Conservation (phyloP, 129 eudicot species). For the Flaveria robusta region DNA sequence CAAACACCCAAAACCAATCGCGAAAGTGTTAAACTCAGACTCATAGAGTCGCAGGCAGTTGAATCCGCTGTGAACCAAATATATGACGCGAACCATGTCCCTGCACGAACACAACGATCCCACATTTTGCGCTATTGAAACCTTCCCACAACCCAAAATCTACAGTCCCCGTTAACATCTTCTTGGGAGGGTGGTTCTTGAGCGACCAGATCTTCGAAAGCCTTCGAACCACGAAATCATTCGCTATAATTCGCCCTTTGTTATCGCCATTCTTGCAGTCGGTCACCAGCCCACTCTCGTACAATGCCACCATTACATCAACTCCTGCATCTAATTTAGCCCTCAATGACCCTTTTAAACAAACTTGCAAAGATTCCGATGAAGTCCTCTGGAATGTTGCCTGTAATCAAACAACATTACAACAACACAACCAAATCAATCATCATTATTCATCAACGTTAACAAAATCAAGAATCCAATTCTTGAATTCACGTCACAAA, state of each 20-base stretch:
- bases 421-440: not conserved
- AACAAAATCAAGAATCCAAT: too few relatives aligned
- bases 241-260: conserved; percentile 66
- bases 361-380: conserved; percentile 60
- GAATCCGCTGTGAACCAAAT: conserved; percentile 63
- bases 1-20: conserved; percentile 17
- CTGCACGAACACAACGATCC: conserved; percentile 61
- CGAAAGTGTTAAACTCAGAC: conserved; percentile 7
- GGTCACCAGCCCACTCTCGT: conserved; percentile 72
- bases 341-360: conserved; percentile 63
- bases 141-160: conserved; percentile 71
- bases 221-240: conserved; percentile 79
- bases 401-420: conserved; percentile 31
- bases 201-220: conserved; percentile 68
- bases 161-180: conserved; percentile 57
- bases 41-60: conserved; percentile 49
- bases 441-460: too few relatives aligned
- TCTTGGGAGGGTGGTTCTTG: conserved; percentile 57
- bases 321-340: conserved; percentile 58
- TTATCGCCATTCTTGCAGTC: conserved; percentile 70
- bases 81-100: conserved; percentile 56
- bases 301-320: conserved; percentile 73
- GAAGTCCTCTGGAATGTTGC: conserved; percentile 61
- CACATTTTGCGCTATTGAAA: conserved; percentile 66
- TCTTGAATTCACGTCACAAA: not conserved